phyloP scores from a whole-genome alignment of 164 flowering plant species.

The Liquidambar formosana region DNA sequence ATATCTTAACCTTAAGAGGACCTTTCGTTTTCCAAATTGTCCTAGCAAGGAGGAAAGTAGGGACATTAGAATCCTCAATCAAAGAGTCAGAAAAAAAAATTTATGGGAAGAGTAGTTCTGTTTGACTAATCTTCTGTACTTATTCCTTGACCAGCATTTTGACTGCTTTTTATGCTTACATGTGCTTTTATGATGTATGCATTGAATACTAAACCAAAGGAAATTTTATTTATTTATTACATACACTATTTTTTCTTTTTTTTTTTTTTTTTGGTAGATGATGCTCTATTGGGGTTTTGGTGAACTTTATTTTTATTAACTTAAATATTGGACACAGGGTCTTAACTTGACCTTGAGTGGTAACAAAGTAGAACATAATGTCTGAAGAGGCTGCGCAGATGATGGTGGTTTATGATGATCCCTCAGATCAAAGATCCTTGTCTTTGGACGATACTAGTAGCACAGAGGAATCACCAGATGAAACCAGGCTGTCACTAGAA shows the following conservation, averaged over 20 bases:
- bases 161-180: too few relatives aligned
- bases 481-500: constrained; percentile 71
- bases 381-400: constrained; percentile 61
- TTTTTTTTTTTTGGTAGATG: neutral
- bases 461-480: constrained; percentile 82
- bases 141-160: too few relatives aligned
- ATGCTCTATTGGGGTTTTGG: neutral
- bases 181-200: neutral
- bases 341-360: constrained; percentile 7
- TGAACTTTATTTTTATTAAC: neutral
- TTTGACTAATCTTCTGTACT: too few relatives aligned
- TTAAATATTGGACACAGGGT: neutral
- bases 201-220: neutral
- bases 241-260: neutral
- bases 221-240: neutral
- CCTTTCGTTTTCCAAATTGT: too few relatives aligned
- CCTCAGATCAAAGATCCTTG: constrained; percentile 78
- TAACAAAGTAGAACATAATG: constrained; percentile 35
- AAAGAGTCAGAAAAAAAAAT: too few relatives aligned
- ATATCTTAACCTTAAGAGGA: too few relatives aligned
- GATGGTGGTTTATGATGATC: constrained; percentile 69
- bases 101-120: too few relatives aligned
- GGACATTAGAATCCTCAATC: too few relatives aligned
- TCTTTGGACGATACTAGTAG: constrained; percentile 86
- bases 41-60: too few relatives aligned